Evolutionary conservation across 495 filamentous ascomycete species (phyloP), one percentile per base, ranked within the genome.

Genomic region (Hypoxylon lienhwacheense): DNA sequence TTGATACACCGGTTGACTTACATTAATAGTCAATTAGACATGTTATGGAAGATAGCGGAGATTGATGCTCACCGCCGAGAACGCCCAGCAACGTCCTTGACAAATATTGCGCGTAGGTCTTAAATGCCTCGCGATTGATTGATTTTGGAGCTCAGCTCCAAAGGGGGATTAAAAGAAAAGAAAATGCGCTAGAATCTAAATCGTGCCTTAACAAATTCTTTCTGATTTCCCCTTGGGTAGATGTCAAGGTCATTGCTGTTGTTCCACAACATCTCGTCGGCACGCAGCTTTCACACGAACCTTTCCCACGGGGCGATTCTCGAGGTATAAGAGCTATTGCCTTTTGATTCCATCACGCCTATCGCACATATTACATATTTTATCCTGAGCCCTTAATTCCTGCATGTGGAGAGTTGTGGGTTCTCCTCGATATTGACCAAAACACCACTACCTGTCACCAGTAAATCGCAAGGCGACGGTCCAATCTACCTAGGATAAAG

Each of bases 41-140:
- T 46, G 14, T 34, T 39, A 36, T 52, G 15, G 15, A 35, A 28
- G 42, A 39, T 52, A 35, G 46, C 52, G 51, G 51, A 61, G 47
- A 55, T 61, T 61, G 51, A 36, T 15, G n/a, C 20, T 25, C 25
- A 20, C 34, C 20, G 2, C 39, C 32, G 49, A 39, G 44, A 12
- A 21, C 17, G 21, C 24, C 21, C 21, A 8, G 17, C 33, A 34
- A 35, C 29, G 47, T 52, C 17, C 33, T 37, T 25, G 11, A 21
- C 14, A 12, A 50, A 26, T 47, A 54, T 46, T 49, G 45, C 12
- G 35, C 35, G 19, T n/a, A 33, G 12, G 16, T 32, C 8, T 12
- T 22, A 15, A 44, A 28, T 46, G 11, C 45, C 32, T 51, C 21
- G 19, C 1, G 5, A 45, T 49, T 21, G 19, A 43, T 12, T n/a